Base-by-base conservation (phyloP, 2,329 filamentous ascomycete genomes). In the Aureobasidium sp. region DNA sequence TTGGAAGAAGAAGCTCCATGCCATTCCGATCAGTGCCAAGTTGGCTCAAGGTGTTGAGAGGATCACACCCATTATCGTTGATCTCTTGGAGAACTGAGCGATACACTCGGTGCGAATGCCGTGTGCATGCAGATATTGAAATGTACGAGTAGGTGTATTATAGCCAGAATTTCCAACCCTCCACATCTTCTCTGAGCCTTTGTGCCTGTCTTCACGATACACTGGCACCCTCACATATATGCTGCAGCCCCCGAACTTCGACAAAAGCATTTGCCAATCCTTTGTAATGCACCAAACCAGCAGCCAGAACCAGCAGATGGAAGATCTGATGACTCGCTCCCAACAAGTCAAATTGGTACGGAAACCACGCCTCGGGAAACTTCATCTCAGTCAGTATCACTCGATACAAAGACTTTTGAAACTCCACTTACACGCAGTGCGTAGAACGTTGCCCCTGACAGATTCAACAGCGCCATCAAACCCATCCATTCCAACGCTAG, bases 21-120 rank as follows among this genome's bases (percentile, higher is more conserved):
- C 84, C 22, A 86, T 97, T 64, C 94, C 94, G 0, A 86, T 97
- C 52, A 96, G 92, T 72, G 94, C 93, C 52, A 95, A 97, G 65
- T 84, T 87, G 63, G 90, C 89, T 5, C 87, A 97, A 72, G 92
- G 93, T 3, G 87, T 96, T 9, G 85, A 91, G 59, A 79, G 82
- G 48, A 85, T 94, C 62, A 82, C 89, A 22, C 85, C 90, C 68
- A 85, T 89, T 79, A 88, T 87, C 2, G 82, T 91, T 55, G 84
- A 84, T 17, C 72, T 93, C 62, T 75, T 93, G 62, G 83, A 87
- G 65, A 79, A 60, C n/a, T 63, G 41, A 37, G 37, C 17, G n/a
- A 14, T 11, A 9, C 8, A 34, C 8, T 9, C 9, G 8, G 31
- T 12, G 12, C 3, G 12, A 2, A 34, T 34, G 2, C 31, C 8